These are phyloP conservation scores for Malassezia psittaci DNA, from an alignment of 1,284 basidiomycete species.

Conservation along the genomic window DNA sequence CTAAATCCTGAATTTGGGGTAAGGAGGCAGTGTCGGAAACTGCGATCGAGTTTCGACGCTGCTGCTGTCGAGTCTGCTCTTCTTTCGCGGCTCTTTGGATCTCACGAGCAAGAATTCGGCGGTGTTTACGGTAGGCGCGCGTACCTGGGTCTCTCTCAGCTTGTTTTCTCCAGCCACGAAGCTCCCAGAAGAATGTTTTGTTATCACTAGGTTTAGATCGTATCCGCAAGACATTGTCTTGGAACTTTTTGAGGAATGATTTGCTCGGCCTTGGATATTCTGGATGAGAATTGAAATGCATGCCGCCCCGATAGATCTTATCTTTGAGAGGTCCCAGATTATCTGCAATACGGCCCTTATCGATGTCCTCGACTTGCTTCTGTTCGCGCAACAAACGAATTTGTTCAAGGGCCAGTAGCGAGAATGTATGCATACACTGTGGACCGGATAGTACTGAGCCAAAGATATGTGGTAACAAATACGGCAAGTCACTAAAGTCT, in stretches of 20 bases:
- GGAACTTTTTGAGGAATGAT: neutral
- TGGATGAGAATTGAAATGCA: neutral
- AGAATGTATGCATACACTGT: slow-evolving; percentile 25
- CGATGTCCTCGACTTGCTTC: neutral
- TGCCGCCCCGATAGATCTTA: neutral
- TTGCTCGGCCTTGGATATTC: neutral
- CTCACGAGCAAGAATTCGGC: neutral
- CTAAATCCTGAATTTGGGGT: neutral
- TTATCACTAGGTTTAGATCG: neutral
- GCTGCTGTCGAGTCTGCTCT: neutral
- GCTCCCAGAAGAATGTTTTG: slow-evolving; percentile 11
- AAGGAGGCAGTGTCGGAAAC: neutral
- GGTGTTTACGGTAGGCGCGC: slow-evolving; percentile 3
- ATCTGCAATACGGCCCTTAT: neutral
- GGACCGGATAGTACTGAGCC: slow-evolving; percentile 28
- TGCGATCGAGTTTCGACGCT: neutral
- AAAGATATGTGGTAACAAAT: slow-evolving; percentile 31
- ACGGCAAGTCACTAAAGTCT: slow-evolving; percentile 35
- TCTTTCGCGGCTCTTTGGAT: neutral
- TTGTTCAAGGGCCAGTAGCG: slow-evolving; percentile 23
- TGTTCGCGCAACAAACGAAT: slow-evolving; percentile 23
- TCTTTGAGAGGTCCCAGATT: neutral
- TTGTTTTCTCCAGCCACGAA: slow-evolving; percentile 12
- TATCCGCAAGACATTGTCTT: neutral
- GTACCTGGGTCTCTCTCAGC: slow-evolving; percentile 5